phyloP scores from a whole-genome alignment of 768 basidiomycete genomes.

The Cantharellus cinnabarinus region DNA sequence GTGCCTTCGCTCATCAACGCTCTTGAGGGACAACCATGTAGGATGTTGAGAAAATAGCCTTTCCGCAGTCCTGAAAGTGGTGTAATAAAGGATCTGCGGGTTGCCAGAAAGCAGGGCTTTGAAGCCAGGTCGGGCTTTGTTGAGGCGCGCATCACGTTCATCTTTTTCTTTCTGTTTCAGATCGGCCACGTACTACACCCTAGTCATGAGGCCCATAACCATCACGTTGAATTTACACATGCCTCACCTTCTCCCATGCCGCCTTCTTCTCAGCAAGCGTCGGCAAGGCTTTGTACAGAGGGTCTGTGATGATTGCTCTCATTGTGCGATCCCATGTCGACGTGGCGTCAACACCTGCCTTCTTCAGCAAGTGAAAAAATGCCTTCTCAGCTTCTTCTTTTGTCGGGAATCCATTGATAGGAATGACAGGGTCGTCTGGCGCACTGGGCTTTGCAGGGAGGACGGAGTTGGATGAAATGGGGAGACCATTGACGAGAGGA shows the following conservation, averaged over 20 bases:
- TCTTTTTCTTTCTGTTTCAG: conserved; percentile 68
- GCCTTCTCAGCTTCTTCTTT: conserved; percentile 85
- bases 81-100: conserved; percentile 77
- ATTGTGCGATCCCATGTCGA: conserved; percentile 99
- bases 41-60: conserved; percentile 69
- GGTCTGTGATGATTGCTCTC: conserved; percentile 95
- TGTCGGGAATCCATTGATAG: conserved; percentile 73
- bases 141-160: conserved; percentile 62
- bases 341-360: conserved; percentile 72
- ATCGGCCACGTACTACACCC: conserved; percentile 47
- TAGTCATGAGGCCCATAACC: neutral
- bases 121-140: conserved; percentile 67
- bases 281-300: conserved; percentile 83
- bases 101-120: conserved; percentile 71
- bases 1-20: conserved; percentile 66
- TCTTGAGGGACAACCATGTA: conserved; percentile 73
- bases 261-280: conserved; percentile 88
- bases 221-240: neutral
- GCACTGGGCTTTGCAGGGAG: conserved; percentile 61
- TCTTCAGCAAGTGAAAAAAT: conserved; percentile 73
- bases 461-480: conserved; percentile 9
- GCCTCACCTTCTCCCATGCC: conserved; percentile 73
- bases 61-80: conserved; percentile 78
- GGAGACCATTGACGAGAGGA: conserved; percentile 4
- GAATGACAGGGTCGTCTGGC: conserved; percentile 74